Percentiles rank a stretch among this genome's conserved stretches.
Conservation (phyloP, 192 early-diverging fungal species). For the Podila horticola region DNA sequence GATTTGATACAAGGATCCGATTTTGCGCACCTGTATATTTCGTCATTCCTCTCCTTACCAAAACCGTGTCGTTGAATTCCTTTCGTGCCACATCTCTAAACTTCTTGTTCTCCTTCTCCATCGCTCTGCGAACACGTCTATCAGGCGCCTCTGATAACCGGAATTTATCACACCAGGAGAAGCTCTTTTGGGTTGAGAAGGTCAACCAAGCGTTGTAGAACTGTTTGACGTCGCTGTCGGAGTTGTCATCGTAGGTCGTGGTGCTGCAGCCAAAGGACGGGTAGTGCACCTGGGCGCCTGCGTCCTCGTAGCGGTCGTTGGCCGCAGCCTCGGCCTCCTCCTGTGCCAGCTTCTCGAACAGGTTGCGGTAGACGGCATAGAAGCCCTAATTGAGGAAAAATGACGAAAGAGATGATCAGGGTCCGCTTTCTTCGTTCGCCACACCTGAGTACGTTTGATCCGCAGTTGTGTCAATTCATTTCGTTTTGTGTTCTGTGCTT, state of each 20-base stretch:
- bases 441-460: neutral
- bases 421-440: neutral
- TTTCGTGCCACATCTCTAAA: constrained; percentile 76
- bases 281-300: constrained; percentile 30
- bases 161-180: constrained; percentile 93
- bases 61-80: constrained; percentile 80
- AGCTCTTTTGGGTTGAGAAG: constrained; percentile 89
- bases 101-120: constrained; percentile 95
- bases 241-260: constrained; percentile 72
- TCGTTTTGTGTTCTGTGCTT: constrained; percentile 14
- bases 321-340: constrained; percentile 79
- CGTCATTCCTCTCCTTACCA: constrained; percentile 59
- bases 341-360: constrained; percentile 82
- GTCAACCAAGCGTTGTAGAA: constrained; percentile 86
- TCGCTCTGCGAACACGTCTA: constrained; percentile 78
- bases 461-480: neutral
- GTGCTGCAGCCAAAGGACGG: constrained; percentile 78
- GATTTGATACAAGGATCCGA: neutral
- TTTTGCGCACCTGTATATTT: too few relatives aligned
- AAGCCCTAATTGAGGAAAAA: constrained; percentile 66
- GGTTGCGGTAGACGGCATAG: constrained; percentile 77
- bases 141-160: constrained; percentile 85
- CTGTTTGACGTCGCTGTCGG: constrained; percentile 63
- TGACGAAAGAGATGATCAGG: neutral
- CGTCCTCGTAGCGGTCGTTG: constrained; percentile 54